Base-by-base conservation (phyloP, 2,329 filamentous ascomycete genomes). In the Penicillium sp. region DNA sequence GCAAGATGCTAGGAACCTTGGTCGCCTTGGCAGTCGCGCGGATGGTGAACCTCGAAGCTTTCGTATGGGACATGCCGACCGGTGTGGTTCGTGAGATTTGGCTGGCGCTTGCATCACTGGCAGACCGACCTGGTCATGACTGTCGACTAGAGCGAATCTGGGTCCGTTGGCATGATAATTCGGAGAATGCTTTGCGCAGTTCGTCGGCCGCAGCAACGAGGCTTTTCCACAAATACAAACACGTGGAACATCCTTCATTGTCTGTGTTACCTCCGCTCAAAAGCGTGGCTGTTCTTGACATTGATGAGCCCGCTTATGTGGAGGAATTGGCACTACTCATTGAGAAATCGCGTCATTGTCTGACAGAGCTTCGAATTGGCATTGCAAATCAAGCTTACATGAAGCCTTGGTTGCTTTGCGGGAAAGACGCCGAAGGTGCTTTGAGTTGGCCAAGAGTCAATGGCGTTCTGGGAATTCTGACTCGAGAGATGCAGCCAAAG, bases 11-110 rank as follows among this genome's bases (percentile, higher is more conserved):
- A n/a, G 89, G 89, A 5, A 93, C 89, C 1, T 76, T 94, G 46
- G 89, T 92, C 11, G 88, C 89, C 9, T 75, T 92, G 59, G 88
- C 89, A 11, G 80, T 94, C n/a, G 85, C 87, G 41, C 87, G 88
- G 58, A 94, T 94, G 90, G 78, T 85, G 48, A 90, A 90, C 65
- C 79, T 95, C 38, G 90, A 94, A 72, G 86, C 85, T 0, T 94
- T 94, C 66, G 80, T 90, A 3, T 94, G 90, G 90, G 90, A 95
- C 66, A 93, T 94, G 90, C 90, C 90, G 0, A 94, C 90, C 0
- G 90, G 90, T 1, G 88, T 94, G 16, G 75, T 92, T 49, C 83
- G 89, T 49, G 89, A 93, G 68, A 88, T 93, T 27, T 94, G 91
- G 83, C 83, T 91, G 67, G 87, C 89, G 21, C 79, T 95, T 44